Conservation (phyloP, 805 yeast species). For the Candida hispaniensis region DNA sequence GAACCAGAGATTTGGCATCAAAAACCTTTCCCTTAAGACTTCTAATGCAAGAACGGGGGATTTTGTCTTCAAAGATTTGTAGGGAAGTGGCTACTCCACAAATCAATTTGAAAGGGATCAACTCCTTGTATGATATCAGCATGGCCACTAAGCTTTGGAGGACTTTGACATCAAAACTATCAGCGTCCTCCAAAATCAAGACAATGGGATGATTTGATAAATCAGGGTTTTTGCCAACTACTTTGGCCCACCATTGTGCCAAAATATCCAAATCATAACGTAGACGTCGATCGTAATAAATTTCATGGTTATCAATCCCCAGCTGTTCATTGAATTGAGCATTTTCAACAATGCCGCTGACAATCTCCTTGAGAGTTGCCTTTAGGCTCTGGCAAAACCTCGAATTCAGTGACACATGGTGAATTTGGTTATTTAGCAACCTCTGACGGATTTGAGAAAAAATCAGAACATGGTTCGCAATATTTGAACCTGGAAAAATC, state of each 20-base stretch:
- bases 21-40: slow-evolving; percentile 24
- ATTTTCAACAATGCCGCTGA: slow-evolving; percentile 25
- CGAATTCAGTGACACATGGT: slow-evolving; percentile 26
- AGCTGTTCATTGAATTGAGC: slow-evolving; percentile 16
- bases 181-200: slow-evolving; percentile 31
- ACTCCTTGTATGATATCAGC: slow-evolving; percentile 27
- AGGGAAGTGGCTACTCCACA: slow-evolving; percentile 31
- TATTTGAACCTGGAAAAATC: slow-evolving; percentile 29
- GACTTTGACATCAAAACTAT: slow-evolving; percentile 28
- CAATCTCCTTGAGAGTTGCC: slow-evolving; percentile 27
- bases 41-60: slow-evolving; percentile 25
- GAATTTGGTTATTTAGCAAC: slow-evolving; percentile 6
- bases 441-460: slow-evolving; percentile 23
- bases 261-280: slow-evolving; percentile 32
- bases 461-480: slow-evolving; percentile 28
- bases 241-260: slow-evolving; percentile 26
- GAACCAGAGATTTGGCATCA: slow-evolving; percentile 22
- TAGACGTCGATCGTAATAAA: slow-evolving; percentile 27
- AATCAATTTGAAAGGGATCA: slow-evolving; percentile 28
- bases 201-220: slow-evolving; percentile 23
- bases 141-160: slow-evolving; percentile 26
- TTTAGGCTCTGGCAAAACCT: slow-evolving; percentile 31
- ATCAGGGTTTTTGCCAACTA: slow-evolving; percentile 1
- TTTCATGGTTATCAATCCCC: slow-evolving; percentile 18
- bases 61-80: slow-evolving; percentile 28